Base-by-base conservation (phyloP, 495 filamentous ascomycete species). In the Hypomontagnella monticulosa region DNA sequence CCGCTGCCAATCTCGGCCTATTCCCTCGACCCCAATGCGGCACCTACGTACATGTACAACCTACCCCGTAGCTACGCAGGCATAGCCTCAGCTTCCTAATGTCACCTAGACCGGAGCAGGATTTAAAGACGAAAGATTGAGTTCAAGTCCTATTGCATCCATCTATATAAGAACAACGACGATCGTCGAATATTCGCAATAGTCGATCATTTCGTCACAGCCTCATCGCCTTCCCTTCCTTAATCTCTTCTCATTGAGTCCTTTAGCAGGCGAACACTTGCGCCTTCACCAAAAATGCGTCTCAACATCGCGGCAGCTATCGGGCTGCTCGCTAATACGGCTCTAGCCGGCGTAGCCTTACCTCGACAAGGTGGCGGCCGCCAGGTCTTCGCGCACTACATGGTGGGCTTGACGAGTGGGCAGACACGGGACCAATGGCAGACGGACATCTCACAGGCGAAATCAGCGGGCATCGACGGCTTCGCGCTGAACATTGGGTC, bases 401-500 rank as follows among this genome's bases (percentile, higher is more conserved):
- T 84, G 76, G 70, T 83, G 18, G 82, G 82, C 19, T 61, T 81
- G 14, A 81, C 81, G 14, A 67, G 48, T 20, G 71, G 71, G 1
- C 80, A 84, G 63, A 76, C 78, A 0, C 48, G 61, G 0, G 74
- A 77, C 11, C 79, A 88, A 32, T 91, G 87, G 84, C 74, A 78
- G 37, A 75, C 74, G 5, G 88, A 92, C 49, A 88, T 92, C 42
- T 71, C 67, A 6, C 73, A 81, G 8, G 89, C 89, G 7, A 82
- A 86, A 61, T 79, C 79, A 11, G 80, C 84, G 0, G 82, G 86
- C 34, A 90, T 93, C 48, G 89, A 93, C 67, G 90, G 86, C 2
- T 93, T 93, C 67, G 89, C 85, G 0, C 70, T 92, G 30, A 92
- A 93, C 57, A 81, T 91, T 41, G 90, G 81, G 0, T 79, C 81